Percentiles rank a stretch among this genome's conserved stretches.
phyloP scores from a whole-genome alignment of 306 rosid species.

The Datisca glomerata region DNA sequence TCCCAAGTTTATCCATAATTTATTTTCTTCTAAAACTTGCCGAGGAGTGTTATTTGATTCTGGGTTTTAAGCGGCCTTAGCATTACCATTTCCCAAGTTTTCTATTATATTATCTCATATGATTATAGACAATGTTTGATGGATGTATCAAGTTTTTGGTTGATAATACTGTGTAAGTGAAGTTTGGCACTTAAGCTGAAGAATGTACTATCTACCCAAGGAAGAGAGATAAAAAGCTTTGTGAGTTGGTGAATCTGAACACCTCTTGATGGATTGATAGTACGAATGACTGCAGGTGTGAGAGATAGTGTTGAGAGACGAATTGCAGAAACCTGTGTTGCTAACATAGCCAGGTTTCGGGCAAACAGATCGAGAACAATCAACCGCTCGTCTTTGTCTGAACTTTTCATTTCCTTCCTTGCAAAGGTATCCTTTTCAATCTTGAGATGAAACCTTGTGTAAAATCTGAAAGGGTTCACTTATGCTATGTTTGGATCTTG shows the following conservation, averaged over 20 bases:
- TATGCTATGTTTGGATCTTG: too few relatives aligned
- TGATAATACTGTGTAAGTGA: too few relatives aligned
- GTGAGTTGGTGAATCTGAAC: not conserved
- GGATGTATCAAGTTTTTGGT: not conserved
- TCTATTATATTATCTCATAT: not conserved
- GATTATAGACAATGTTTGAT: not conserved
- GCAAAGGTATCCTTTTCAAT: slow-evolving; percentile 33
- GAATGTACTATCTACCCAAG: not conserved
- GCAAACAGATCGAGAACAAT: slow-evolving; percentile 27
- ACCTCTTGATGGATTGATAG: not conserved
- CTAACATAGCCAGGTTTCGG: slow-evolving; percentile 31
- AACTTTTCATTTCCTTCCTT: slow-evolving; percentile 63
- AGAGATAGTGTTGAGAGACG: slow-evolving; percentile 44
- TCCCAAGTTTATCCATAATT: too few relatives aligned
- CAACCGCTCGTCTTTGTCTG: slow-evolving; percentile 55
- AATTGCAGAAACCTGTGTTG: slow-evolving; percentile 40
- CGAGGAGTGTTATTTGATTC: too few relatives aligned
- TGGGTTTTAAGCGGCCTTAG: too few relatives aligned
- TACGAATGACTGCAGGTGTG: slow-evolving; percentile 41
- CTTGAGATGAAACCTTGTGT: too few relatives aligned
- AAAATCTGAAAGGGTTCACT: too few relatives aligned
- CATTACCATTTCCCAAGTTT: too few relatives aligned
- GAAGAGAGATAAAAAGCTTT: too few relatives aligned
- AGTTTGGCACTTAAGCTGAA: not conserved
- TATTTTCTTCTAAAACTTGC: too few relatives aligned